Evolutionary conservation across 2,329 filamentous ascomycete species (phyloP).

Genomic region (Verticillium klebahnii): DNA sequence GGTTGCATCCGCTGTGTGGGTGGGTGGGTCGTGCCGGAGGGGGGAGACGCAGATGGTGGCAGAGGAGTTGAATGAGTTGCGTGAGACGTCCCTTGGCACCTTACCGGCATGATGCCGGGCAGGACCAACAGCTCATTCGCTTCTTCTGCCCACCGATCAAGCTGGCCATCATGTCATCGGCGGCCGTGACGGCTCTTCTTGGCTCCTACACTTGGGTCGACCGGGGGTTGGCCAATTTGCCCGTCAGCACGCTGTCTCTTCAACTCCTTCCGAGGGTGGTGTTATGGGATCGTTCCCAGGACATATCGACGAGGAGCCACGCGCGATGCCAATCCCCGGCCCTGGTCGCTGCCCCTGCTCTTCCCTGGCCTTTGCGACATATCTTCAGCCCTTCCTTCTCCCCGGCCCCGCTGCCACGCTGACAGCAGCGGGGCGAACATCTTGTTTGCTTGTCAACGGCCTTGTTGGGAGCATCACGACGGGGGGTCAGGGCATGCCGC

Average conservation of each 20-base stretch:
- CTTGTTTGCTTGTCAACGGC: not conserved
- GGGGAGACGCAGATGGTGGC: not conserved
- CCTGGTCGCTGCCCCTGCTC: not conserved
- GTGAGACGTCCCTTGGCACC: not conserved
- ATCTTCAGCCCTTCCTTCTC: not conserved
- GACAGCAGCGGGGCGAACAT: not conserved
- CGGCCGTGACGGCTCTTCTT: not conserved
- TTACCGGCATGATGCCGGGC: not conserved
- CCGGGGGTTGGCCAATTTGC: not conserved
- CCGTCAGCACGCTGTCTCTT: not conserved
- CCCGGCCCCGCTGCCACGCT: not conserved
- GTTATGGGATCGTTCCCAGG: not conserved
- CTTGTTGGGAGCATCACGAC: not conserved
- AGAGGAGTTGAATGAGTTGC: not conserved
- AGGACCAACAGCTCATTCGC: not conserved
- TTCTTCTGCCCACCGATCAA: not conserved
- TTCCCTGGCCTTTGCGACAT: not conserved
- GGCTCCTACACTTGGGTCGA: not conserved
- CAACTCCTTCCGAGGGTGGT: not conserved
- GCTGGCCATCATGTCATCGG: not conserved
- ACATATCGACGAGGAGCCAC: not conserved
- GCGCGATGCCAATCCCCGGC: not conserved
- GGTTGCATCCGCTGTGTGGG: not conserved
- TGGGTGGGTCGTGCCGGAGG: not conserved
- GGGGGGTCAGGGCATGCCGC: not conserved